A percentile compares a stretch with the other conserved stretches of the same genome.
Evolutionary conservation across 148 eudicot genomes (phyloP).

Genomic region (Vaccinium macrocarpon): DNA sequence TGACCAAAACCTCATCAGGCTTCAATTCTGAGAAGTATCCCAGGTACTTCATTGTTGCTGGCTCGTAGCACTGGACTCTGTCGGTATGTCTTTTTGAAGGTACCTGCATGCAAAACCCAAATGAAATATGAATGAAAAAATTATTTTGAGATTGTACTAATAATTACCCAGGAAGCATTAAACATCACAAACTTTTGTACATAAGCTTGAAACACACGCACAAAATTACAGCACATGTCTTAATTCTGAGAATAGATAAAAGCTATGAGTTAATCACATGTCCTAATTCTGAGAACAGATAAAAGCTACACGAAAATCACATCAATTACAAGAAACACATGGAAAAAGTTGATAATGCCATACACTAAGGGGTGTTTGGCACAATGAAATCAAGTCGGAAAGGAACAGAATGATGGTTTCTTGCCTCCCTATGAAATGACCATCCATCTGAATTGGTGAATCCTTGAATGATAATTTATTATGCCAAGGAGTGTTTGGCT

Average conservation of each 20-base stretch:
- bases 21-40: constrained; percentile 80
- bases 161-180: neutral
- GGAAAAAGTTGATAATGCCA: neutral
- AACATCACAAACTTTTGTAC: neutral
- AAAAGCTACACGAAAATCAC: neutral
- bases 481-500: neutral
- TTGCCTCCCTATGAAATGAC: neutral
- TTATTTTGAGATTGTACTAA: neutral
- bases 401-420: neutral
- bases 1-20: constrained; percentile 74
- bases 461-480: neutral
- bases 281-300: neutral
- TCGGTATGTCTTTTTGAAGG: constrained; percentile 92
- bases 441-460: neutral
- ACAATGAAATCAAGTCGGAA: neutral
- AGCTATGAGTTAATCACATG: neutral
- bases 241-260: neutral
- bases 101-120: constrained; percentile 45
- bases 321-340: neutral
- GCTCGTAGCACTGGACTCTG: constrained; percentile 97
- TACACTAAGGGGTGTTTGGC: neutral
- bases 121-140: constrained; percentile 7
- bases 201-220: neutral
- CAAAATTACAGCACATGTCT: neutral
- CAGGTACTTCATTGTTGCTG: constrained; percentile 97